Percentiles rank a stretch among this genome's conserved stretches.
These are phyloP conservation scores for Wickerhamiella dianesei DNA, from an alignment of 805 yeast species.

Conservation along the genomic window DNA sequence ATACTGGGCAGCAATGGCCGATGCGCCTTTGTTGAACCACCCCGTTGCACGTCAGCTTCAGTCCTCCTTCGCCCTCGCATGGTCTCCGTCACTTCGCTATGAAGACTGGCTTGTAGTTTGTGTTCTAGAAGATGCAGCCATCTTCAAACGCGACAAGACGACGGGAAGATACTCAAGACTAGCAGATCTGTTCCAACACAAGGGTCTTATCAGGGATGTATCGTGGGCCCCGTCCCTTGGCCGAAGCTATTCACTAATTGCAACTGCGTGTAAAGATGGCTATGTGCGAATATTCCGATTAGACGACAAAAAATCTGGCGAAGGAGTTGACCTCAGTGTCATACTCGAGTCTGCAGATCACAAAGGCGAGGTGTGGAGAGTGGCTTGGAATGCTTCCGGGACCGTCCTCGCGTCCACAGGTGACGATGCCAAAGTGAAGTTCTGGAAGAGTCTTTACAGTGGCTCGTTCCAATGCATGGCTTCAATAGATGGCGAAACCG, in stretches of 20 bases:
- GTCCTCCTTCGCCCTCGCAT: constrained; percentile 69
- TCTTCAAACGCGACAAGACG: constrained; percentile 42
- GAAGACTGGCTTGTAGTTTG: constrained; percentile 71
- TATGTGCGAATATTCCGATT: constrained; percentile 61
- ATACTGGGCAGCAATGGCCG: constrained; percentile 67
- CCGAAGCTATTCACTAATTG: constrained; percentile 69
- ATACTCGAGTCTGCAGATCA: constrained; percentile 63
- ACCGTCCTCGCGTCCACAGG: constrained; percentile 88
- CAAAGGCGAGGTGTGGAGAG: constrained; percentile 88
- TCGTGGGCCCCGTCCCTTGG: constrained; percentile 98
- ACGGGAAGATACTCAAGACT: constrained; percentile 33
- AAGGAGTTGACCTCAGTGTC: constrained; percentile 34
- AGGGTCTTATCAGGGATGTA: constrained; percentile 73
- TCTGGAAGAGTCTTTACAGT: constrained; percentile 82
- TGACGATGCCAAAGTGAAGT: constrained; percentile 80
- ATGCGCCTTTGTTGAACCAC: constrained; percentile 42
- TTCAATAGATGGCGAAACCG: constrained; percentile 45
- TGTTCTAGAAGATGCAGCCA: constrained; percentile 74
- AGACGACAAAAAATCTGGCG: not conserved
- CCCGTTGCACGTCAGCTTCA: constrained; percentile 74
- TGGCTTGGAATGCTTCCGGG: constrained; percentile 89
- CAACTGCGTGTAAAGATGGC: constrained; percentile 96
- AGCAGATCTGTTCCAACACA: constrained; percentile 66
- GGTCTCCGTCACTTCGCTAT: constrained; percentile 82
- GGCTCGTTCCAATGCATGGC: constrained; percentile 88